These are phyloP conservation scores for Phaeodactylum tricornutum DNA, from an alignment of 108 stramenopile genomes.

Conservation along the genomic window DNA sequence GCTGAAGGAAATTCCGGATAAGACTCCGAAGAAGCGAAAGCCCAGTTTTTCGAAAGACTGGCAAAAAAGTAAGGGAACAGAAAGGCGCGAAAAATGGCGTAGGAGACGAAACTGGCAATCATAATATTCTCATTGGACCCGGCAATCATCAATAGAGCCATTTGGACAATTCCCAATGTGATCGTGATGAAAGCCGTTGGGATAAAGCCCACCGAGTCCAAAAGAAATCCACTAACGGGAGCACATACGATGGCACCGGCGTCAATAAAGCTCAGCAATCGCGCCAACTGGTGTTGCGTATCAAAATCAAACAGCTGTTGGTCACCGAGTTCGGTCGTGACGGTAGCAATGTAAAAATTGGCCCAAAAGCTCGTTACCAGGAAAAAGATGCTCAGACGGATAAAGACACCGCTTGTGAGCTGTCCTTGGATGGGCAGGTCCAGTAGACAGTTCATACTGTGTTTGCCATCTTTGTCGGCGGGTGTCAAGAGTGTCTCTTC, in stretches of 20 bases:
- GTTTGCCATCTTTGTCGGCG: not conserved
- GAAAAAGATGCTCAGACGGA: constrained; percentile 30
- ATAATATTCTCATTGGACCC: constrained; percentile 8
- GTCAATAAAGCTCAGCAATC: constrained; percentile 18
- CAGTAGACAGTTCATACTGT: not conserved
- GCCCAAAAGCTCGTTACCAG: constrained; percentile 28
- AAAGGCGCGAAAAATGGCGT: constrained; percentile 39
- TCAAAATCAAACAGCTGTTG: constrained; percentile 13
- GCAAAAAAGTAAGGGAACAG: constrained; percentile 44
- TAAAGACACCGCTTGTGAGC: constrained; percentile 21
- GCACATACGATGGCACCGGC: constrained; percentile 25
- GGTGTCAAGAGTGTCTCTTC: no score
- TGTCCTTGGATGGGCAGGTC: constrained; percentile 19
- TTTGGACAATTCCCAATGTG: constrained; percentile 22
- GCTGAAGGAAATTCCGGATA: constrained; percentile 34
- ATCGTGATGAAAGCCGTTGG: constrained; percentile 20
- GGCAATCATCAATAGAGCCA: constrained; percentile 14
- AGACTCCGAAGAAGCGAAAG: constrained; percentile 40
- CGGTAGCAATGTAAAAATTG: constrained; percentile 40
- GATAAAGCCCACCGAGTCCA: constrained; percentile 29
- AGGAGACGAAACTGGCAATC: constrained; percentile 23
- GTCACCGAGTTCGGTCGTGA: constrained; percentile 18
- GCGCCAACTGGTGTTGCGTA: constrained; percentile 7
- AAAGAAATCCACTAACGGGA: constrained; percentile 24
- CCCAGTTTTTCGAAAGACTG: constrained; percentile 29